Conservation (phyloP, 2,329 filamentous ascomycete genomes). For the Leptographium procerum region DNA sequence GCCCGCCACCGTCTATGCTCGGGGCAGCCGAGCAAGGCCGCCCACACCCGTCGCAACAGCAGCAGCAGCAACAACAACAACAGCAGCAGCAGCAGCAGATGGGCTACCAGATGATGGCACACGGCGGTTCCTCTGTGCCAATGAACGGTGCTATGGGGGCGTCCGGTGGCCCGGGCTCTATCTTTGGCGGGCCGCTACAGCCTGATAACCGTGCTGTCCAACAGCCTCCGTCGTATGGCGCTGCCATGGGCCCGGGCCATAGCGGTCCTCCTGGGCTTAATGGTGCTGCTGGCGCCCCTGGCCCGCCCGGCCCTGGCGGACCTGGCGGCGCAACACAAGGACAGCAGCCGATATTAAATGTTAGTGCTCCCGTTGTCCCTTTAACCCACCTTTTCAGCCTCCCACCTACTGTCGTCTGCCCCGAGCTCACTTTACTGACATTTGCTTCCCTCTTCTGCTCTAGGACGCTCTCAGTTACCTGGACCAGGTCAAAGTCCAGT, state of each 20-base stretch:
- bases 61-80: conserved; percentile 7
- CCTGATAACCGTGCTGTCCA: conserved; percentile 52
- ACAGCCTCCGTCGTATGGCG: conserved; percentile 42
- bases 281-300: neutral
- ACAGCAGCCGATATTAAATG: conserved; percentile 74
- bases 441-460: neutral
- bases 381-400: neutral
- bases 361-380: conserved; percentile 25
- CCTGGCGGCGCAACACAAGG: conserved; percentile 57
- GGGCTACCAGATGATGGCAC: conserved; percentile 43
- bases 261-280: conserved; percentile 21
- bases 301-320: conserved; percentile 20
- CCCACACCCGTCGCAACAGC: conserved; percentile 8
- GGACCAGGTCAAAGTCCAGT: conserved; percentile 97
- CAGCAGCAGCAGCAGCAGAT: conserved; percentile 36
- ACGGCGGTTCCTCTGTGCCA: conserved; percentile 31
- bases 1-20: conserved; percentile 35
- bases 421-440: neutral
- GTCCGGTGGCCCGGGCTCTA: conserved; percentile 46
- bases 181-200: conserved; percentile 61
- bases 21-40: conserved; percentile 34
- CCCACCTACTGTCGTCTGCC: too few species aligned
- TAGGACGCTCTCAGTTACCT: conserved; percentile 80
- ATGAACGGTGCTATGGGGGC: conserved; percentile 43
- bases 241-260: conserved; percentile 24